phyloP scores from a whole-genome alignment of 768 basidiomycete species.

The Cantharellus cinnabarinus region DNA sequence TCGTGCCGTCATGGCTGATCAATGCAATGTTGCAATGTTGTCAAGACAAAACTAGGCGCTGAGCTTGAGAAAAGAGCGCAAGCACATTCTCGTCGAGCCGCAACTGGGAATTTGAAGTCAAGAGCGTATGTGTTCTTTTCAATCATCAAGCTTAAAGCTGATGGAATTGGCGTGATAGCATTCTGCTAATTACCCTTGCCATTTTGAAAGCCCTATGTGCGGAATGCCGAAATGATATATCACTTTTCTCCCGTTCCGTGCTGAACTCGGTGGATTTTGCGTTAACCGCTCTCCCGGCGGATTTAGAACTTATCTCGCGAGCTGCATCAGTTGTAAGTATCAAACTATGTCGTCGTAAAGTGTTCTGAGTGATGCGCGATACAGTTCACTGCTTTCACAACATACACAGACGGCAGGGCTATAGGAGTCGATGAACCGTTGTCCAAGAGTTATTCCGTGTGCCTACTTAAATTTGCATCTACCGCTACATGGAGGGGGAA shows the following conservation, averaged over 20 bases:
- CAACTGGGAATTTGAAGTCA: conserved; percentile 51
- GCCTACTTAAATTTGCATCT: conserved; percentile 41
- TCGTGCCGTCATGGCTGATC: neutral
- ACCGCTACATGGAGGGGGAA: conserved; percentile 33
- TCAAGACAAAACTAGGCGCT: conserved; percentile 37
- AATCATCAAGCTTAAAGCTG: neutral
- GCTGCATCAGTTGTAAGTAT: conserved; percentile 59
- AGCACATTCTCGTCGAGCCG: conserved; percentile 44
- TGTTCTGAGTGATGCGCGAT: neutral
- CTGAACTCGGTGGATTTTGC: conserved; percentile 40
- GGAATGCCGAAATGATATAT: conserved; percentile 72
- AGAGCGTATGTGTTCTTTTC: conserved; percentile 41
- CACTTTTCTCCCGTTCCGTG: conserved; percentile 49
- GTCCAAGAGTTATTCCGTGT: conserved; percentile 48
- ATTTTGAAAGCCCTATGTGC: conserved; percentile 65
- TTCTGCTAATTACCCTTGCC: conserved; percentile 62
- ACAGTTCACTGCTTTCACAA: conserved; percentile 81
- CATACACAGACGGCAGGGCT: conserved; percentile 70
- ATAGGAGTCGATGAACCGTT: conserved; percentile 57
- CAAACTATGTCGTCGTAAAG: neutral
- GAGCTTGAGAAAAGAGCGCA: conserved; percentile 61
- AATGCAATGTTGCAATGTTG: neutral
- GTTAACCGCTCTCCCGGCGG: conserved; percentile 25
- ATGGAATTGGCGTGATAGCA: conserved; percentile 21
- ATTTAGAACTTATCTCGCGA: conserved; percentile 57